A percentile compares a stretch with the other conserved stretches of the same genome.
phyloP scores from a whole-genome alignment of 352 stramenopile species.

The Globisporangium alternatum region DNA sequence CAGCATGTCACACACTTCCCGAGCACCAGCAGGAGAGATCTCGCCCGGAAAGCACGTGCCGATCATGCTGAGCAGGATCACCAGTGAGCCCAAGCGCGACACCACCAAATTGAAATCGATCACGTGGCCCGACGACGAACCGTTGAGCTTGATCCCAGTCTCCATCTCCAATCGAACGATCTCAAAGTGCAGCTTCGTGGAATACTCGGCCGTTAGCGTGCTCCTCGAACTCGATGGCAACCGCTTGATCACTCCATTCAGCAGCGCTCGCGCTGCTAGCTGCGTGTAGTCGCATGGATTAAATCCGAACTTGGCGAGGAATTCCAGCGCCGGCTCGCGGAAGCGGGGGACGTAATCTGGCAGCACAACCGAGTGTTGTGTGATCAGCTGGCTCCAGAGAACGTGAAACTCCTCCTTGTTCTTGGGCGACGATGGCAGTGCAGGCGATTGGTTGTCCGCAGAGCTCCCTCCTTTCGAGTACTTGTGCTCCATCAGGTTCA shows the following conservation, averaged over 20 bases:
- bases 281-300: constrained; percentile 76
- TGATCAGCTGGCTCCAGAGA: constrained; percentile 85
- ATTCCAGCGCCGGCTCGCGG: constrained; percentile 68
- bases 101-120: constrained; percentile 44
- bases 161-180: constrained; percentile 70
- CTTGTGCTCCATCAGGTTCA: constrained; percentile 83
- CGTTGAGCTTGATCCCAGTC: constrained; percentile 39
- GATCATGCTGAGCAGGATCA: constrained; percentile 82
- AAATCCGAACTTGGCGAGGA: constrained; percentile 72
- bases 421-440: constrained; percentile 32
- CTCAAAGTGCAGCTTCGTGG: constrained; percentile 77
- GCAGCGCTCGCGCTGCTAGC: constrained; percentile 59
- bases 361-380: constrained; percentile 77
- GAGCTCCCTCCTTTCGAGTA: constrained; percentile 32
- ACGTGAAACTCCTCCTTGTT: constrained; percentile 86
- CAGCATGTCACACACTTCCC: constrained; percentile 80
- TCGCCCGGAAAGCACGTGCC: constrained; percentile 84
- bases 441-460: constrained; percentile 4
- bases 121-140: constrained; percentile 15
- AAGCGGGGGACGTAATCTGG: constrained; percentile 69
- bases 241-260: constrained; percentile 78
- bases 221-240: constrained; percentile 41
- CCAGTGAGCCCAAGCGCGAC: constrained; percentile 58
- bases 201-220: constrained; percentile 67
- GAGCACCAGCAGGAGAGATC: constrained; percentile 66